Evolutionary conservation across 2,329 filamentous ascomycete genomes (phyloP).

Genomic region (Microascus cirrosus): DNA sequence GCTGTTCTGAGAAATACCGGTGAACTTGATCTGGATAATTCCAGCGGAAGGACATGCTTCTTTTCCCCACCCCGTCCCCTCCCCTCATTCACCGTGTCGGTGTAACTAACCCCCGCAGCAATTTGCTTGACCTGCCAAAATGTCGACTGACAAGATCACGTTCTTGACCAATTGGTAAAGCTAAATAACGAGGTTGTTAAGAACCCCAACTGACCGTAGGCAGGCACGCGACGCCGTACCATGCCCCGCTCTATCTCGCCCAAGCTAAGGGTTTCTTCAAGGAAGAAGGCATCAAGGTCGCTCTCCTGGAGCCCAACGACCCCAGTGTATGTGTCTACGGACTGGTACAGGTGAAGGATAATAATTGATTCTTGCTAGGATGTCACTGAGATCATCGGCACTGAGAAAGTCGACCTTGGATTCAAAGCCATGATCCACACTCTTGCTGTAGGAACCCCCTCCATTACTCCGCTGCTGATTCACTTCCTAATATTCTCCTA

Average conservation of each 20-base stretch:
- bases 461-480: background rate
- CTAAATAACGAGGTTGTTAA: constrained; percentile 4
- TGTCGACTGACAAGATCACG: constrained; percentile 78
- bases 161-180: constrained; percentile 74
- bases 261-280: constrained; percentile 66
- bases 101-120: constrained; percentile 28
- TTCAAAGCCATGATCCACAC: constrained; percentile 84
- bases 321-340: constrained; percentile 43
- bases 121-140: constrained; percentile 35
- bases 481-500: constrained; percentile 15
- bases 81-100: background rate
- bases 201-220: constrained; percentile 5
- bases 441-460: constrained; percentile 44
- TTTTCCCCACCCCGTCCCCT: constrained; percentile 32
- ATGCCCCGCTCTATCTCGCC: constrained; percentile 66
- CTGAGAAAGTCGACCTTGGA: constrained; percentile 63
- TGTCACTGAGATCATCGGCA: constrained; percentile 72
- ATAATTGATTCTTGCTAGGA: constrained; percentile 31
- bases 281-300: constrained; percentile 67
- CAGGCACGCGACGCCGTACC: constrained; percentile 75
- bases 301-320: constrained; percentile 68
- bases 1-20: constrained; percentile 65
- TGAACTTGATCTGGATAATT: constrained; percentile 82
- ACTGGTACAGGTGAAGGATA: background rate
- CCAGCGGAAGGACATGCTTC: constrained; percentile 83